phyloP scores from a whole-genome alignment of 371 early-diverging fungal genomes.

The Syncephalastrum contaminatum region DNA sequence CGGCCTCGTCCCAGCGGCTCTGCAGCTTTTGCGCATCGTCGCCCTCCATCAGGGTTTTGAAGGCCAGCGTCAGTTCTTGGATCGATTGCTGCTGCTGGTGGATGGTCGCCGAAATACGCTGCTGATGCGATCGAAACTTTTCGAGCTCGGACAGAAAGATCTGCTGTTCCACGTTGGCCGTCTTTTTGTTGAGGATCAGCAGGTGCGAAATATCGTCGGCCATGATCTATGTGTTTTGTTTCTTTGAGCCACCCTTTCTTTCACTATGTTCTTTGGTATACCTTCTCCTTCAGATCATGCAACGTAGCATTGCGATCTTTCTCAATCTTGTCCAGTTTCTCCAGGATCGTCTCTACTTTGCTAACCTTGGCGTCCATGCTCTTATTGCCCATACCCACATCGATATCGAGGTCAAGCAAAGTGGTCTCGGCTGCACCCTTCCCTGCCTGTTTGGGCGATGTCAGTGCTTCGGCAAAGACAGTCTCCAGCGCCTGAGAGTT shows the following conservation, averaged over 20 bases:
- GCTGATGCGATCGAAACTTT: slow-evolving; percentile 79
- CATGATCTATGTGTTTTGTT: no score
- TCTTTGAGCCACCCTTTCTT: neutral
- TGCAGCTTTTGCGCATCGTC: slow-evolving; percentile 68
- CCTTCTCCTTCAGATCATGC: slow-evolving; percentile 79
- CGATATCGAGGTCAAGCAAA: slow-evolving; percentile 61
- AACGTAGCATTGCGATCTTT: slow-evolving; percentile 72
- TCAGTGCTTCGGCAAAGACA: slow-evolving; percentile 55
- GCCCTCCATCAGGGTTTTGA: slow-evolving; percentile 69
- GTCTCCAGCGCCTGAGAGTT: slow-evolving; percentile 58
- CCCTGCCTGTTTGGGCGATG: neutral
- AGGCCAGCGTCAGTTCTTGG: slow-evolving; percentile 72
- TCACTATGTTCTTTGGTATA: slow-evolving; percentile 18
- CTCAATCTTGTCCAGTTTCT: slow-evolving; percentile 73
- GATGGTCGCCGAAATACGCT: slow-evolving; percentile 69
- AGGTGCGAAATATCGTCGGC: slow-evolving; percentile 83
- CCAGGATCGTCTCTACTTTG: slow-evolving; percentile 65
- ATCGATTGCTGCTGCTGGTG: slow-evolving; percentile 74
- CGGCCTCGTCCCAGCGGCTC: slow-evolving; percentile 64
- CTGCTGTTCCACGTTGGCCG: slow-evolving; percentile 70
- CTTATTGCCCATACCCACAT: slow-evolving; percentile 31
- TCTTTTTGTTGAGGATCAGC: slow-evolving; percentile 76
- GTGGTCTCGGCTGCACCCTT: slow-evolving; percentile 18
- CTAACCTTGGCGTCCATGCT: slow-evolving; percentile 49
- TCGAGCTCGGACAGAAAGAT: slow-evolving; percentile 85